A percentile compares a stretch with the other conserved stretches of the same genome.
Conservation (phyloP, 1,139 yeast genomes). For the Pichia sp. region DNA sequence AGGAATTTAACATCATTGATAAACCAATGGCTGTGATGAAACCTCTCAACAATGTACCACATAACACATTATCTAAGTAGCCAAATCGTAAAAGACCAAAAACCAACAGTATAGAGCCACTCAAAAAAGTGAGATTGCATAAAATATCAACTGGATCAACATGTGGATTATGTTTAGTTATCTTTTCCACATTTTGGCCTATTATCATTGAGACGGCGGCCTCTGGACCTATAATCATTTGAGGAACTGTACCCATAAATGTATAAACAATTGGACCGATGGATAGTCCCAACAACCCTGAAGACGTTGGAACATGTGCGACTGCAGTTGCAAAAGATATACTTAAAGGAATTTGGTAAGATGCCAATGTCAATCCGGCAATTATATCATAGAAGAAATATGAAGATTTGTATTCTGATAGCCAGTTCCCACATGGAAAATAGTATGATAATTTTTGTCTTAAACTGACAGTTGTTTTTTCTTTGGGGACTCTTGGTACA, state of each 20-base stretch:
- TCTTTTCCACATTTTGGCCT: constrained; percentile 82
- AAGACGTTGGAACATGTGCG: constrained; percentile 84
- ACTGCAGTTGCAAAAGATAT: constrained; percentile 84
- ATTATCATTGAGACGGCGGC: constrained; percentile 87
- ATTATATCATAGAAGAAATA: constrained; percentile 65
- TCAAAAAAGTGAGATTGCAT: constrained; percentile 64
- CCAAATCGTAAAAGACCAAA: constrained; percentile 84
- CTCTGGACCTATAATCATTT: constrained; percentile 96
- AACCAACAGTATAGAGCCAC: constrained; percentile 68
- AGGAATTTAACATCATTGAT: constrained; percentile 77
- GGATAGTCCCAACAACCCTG: constrained; percentile 77
- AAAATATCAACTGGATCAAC: constrained; percentile 58
- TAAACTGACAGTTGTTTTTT: too few relatives aligned
- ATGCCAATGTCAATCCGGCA: constrained; percentile 84
- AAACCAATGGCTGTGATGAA: constrained; percentile 91
- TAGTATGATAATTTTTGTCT: constrained; percentile 37
- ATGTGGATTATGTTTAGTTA: constrained; percentile 41
- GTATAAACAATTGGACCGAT: constrained; percentile 79
- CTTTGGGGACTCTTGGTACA: too few relatives aligned
- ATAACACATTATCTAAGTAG: constrained; percentile 77
- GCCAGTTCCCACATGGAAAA: constrained; percentile 77
- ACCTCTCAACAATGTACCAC: constrained; percentile 77
- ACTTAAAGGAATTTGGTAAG: constrained; percentile 86
- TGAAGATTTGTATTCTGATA: constrained; percentile 45
- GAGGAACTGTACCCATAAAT: constrained; percentile 86